Conservation (phyloP, 139 green algal species). For the Coelastrella sp. region DNA sequence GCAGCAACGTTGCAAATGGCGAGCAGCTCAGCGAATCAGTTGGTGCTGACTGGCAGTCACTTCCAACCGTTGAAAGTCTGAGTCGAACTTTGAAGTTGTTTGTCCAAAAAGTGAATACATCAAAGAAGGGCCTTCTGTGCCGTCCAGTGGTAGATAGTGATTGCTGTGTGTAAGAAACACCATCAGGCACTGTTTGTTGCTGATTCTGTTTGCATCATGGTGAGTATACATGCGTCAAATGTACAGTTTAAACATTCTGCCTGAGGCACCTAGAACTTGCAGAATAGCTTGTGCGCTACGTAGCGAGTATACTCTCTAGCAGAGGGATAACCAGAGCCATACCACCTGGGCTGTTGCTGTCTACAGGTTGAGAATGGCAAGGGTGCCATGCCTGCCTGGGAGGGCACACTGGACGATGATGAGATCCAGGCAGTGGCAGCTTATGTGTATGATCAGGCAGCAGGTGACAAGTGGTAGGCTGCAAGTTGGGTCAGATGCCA, state of each 20-base stretch:
- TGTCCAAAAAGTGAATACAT: no score
- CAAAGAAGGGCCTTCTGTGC: no score
- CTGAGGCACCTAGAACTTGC: not conserved
- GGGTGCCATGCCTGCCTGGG: conserved; percentile 53
- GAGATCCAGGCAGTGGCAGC: conserved; percentile 71
- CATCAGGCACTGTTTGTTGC: no score
- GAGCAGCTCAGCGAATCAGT: no score
- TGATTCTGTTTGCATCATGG: not conserved
- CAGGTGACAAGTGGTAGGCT: not conserved
- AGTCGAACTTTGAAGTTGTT: no score
- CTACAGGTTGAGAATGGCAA: not conserved
- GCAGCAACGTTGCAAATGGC: no score
- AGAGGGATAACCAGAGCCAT: not conserved
- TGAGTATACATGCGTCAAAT: not conserved
- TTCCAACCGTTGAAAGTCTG: no score
- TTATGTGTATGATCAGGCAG: conserved; percentile 18
- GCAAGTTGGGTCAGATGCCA: not conserved
- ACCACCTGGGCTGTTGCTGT: not conserved
- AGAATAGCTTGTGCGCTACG: not conserved
- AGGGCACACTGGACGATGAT: conserved; percentile 69
- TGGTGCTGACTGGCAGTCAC: no score
- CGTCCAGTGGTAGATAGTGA: no score
- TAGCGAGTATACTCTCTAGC: not conserved
- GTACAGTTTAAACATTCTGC: no score
- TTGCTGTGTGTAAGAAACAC: no score